Evolutionary conservation across 768 basidiomycete genomes (phyloP), one percentile per base, ranked within the genome.

Genomic region (Tylopilus intermedius): DNA sequence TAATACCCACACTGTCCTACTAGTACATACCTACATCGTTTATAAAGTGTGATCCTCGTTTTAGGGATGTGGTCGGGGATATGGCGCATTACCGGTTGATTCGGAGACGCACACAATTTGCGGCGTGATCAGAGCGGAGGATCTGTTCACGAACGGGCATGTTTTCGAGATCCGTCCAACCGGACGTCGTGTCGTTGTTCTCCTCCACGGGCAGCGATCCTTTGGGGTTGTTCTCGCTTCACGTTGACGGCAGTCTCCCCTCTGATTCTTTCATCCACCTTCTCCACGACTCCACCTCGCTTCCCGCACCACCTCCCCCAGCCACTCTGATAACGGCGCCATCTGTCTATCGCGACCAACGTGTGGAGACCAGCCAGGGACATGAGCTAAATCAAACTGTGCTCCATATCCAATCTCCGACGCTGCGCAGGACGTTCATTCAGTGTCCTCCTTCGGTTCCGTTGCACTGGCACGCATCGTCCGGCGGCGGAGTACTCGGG

Each of bases 401-500:
- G 1, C 75, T 91, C 13, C 88, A 91, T 56, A 76, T 91, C 45
- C 89, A 91, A 61, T 89, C 87, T 5, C 88, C 89, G 24, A 84
- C 83, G 11, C 60, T 89, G 32, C 76, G 71, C 47, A 82, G 74
- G 47, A 86, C 88, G 0, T 90, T 76, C 61, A 78, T 91, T 33
- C 81, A 79, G 8, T 83, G 77, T 58, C 88, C 88, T 14, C 72
- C 77, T 21, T 55, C 55, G 58, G 58, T 43, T 26, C 62, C 41
- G 53, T 41, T 48, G 42, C 45, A 18, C 18, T 18, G 18, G 18
- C 18, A 42, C 21, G 40, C 51, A 32, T 49, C 53, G 35, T 45
- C 48, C 22, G 15, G 35, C 21, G 42, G 48, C 59, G 43, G 52
- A 50, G 74, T 72, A 29, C 70, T 90, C 43, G 83, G 82, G 14